A percentile compares a stretch with the other conserved stretches of the same genome.
phyloP scores from a whole-genome alignment of 352 stramenopile genomes.

The Phytophthora multivora region DNA sequence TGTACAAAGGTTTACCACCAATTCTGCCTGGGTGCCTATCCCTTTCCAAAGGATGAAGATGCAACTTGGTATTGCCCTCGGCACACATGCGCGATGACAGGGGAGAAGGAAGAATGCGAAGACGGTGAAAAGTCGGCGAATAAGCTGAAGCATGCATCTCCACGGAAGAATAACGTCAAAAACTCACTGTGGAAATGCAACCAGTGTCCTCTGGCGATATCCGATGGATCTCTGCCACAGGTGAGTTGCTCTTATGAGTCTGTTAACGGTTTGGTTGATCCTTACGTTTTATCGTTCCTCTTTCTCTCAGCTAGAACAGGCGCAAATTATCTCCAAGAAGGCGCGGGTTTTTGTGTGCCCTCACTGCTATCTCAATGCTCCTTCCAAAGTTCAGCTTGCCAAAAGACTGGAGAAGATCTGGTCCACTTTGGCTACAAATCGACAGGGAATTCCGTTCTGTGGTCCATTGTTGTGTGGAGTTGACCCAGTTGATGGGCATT shows the following conservation, averaged over 20 bases:
- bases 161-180: slow-evolving; percentile 53
- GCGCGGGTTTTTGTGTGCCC: slow-evolving; percentile 71
- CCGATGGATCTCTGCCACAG: slow-evolving; percentile 58
- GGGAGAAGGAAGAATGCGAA: slow-evolving; percentile 54
- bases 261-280: neutral
- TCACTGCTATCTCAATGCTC: slow-evolving; percentile 62
- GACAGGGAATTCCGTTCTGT: slow-evolving; percentile 82
- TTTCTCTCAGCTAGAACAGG: slow-evolving; percentile 56
- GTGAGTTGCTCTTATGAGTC: slow-evolving; percentile 31
- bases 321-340: slow-evolving; percentile 71
- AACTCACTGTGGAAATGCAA: slow-evolving; percentile 86
- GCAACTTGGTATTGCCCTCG: slow-evolving; percentile 84
- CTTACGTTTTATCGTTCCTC: slow-evolving; percentile 7
- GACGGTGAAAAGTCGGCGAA: slow-evolving; percentile 38
- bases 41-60: slow-evolving; percentile 82
- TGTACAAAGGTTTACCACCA: slow-evolving; percentile 90
- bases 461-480: slow-evolving; percentile 73
- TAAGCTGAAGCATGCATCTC: slow-evolving; percentile 53
- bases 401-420: slow-evolving; percentile 85
- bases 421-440: slow-evolving; percentile 87
- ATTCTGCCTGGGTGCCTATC: slow-evolving; percentile 81
- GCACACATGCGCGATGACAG: slow-evolving; percentile 73
- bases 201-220: slow-evolving; percentile 71
- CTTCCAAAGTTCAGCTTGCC: slow-evolving; percentile 70
- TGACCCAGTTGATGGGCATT: slow-evolving; percentile 34